A percentile compares a stretch with the other conserved stretches of the same genome.
phyloP scores from a whole-genome alignment of 345 rosid species.

The Schrenkiella parvula region DNA sequence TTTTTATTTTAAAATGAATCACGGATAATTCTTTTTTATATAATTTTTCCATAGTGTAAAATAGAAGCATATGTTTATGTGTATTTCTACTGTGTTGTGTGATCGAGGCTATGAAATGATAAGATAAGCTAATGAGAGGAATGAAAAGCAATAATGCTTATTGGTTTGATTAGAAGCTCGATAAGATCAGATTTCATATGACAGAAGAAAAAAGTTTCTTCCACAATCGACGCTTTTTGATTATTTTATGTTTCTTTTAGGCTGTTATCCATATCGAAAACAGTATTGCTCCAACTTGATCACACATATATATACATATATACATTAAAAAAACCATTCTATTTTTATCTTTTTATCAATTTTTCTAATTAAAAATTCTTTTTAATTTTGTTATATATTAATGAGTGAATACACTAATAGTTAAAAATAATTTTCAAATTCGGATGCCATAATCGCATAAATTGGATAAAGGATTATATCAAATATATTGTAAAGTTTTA shows the following conservation, averaged over 20 bases:
- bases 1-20: too few relatives aligned
- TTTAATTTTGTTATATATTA: too few relatives aligned
- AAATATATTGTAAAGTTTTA: too few relatives aligned
- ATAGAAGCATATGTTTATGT: neutral
- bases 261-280: constrained; percentile 26
- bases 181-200: constrained; percentile 23
- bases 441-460: too few relatives aligned
- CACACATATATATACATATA: neutral
- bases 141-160: constrained; percentile 34
- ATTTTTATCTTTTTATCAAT: too few relatives aligned
- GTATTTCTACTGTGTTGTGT: neutral
- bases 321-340: neutral
- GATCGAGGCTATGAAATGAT: constrained; percentile 24
- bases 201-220: neutral
- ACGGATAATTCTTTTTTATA: neutral
- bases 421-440: too few relatives aligned
- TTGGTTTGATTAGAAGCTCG: constrained; percentile 31
- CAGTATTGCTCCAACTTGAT: constrained; percentile 18
- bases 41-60: neutral
- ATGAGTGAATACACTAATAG: too few relatives aligned
- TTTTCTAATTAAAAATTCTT: too few relatives aligned
- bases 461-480: too few relatives aligned
- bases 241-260: constrained; percentile 20
- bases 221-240: constrained; percentile 9
- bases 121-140: constrained; percentile 27